Conservation (phyloP, 176 grass and related monocot species). For the Paspalum vaginatum region DNA sequence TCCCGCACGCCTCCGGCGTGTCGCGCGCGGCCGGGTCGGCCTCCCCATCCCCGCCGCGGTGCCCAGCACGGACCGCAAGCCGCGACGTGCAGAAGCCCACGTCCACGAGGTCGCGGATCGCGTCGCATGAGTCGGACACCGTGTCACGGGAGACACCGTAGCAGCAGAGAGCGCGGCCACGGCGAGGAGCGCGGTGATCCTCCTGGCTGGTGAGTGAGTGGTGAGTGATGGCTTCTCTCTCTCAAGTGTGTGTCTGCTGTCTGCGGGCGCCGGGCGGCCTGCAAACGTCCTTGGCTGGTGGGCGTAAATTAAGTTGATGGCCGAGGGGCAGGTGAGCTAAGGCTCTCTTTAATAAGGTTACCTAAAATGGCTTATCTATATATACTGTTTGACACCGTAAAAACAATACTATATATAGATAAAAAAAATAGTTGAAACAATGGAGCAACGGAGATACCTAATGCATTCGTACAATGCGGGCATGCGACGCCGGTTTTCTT, state of each 20-base stretch:
- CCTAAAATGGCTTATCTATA: too few species aligned
- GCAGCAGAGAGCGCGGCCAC: background rate
- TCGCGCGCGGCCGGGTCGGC: background rate
- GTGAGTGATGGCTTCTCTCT: background rate
- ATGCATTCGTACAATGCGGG: too few species aligned
- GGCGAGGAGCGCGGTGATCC: background rate
- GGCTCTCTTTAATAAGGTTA: too few species aligned
- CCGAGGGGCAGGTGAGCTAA: constrained; percentile 9
- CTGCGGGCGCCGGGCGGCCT: too few species aligned
- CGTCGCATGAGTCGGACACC: constrained; percentile 32
- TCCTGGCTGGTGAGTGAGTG: background rate
- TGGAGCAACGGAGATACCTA: too few species aligned
- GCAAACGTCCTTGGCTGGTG: background rate
- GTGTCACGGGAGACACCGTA: background rate
- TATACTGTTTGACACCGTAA: too few species aligned
- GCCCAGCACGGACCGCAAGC: constrained; percentile 13
- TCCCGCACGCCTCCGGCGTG: constrained; percentile 55
- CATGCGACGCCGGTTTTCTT: constrained; percentile 2
- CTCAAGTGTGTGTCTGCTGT: background rate
- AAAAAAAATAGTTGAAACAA: too few species aligned
- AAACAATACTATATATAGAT: too few species aligned
- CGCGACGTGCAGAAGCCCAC: constrained; percentile 29
- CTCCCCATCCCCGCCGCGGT: background rate
- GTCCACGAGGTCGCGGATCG: constrained; percentile 57
- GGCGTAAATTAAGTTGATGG: too few species aligned